Percentiles rank a stretch among this genome's conserved stretches.
Conservation (phyloP, 768 basidiomycete species). For the Lepiota venenata region DNA sequence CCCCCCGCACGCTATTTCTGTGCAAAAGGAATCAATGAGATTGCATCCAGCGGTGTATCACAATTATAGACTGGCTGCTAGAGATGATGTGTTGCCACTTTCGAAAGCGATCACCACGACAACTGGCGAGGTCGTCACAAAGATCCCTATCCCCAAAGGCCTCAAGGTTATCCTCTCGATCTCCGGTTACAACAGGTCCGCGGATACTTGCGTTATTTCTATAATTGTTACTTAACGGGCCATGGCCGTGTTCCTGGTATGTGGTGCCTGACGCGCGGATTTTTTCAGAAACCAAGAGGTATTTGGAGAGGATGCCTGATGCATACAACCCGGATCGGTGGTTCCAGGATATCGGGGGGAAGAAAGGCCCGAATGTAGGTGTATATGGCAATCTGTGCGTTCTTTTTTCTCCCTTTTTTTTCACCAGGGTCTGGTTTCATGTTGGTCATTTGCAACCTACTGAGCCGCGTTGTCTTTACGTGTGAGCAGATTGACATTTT, state of each 20-base stretch:
- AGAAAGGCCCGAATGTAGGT: constrained; percentile 40
- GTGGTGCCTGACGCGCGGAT: not conserved
- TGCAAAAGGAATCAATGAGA: constrained; percentile 41
- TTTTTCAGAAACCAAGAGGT: constrained; percentile 32
- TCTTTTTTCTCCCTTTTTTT: not conserved
- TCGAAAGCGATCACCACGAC: constrained; percentile 44
- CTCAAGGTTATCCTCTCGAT: constrained; percentile 47
- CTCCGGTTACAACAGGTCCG: constrained; percentile 50
- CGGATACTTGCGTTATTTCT: not conserved
- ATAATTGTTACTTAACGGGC: not conserved
- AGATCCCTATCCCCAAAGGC: constrained; percentile 50
- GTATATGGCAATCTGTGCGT: constrained; percentile 47
- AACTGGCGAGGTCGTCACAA: constrained; percentile 40
- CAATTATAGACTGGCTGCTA: constrained; percentile 34
- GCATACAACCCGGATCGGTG: constrained; percentile 48
- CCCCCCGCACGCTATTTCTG: not conserved
- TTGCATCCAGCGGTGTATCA: constrained; percentile 37
- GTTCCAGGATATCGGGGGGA: constrained; percentile 33
- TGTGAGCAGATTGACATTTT: constrained; percentile 38
- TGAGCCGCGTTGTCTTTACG: no score
- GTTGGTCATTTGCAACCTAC: not conserved
- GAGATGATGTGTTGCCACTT: constrained; percentile 59
- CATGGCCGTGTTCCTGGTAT: not conserved
- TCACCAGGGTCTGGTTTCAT: not conserved
- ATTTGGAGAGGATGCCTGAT: constrained; percentile 46